Percentiles rank a stretch among this genome's conserved stretches.
phyloP scores from a whole-genome alignment of 2,329 filamentous ascomycete genomes.

The Penicillium sp. region DNA sequence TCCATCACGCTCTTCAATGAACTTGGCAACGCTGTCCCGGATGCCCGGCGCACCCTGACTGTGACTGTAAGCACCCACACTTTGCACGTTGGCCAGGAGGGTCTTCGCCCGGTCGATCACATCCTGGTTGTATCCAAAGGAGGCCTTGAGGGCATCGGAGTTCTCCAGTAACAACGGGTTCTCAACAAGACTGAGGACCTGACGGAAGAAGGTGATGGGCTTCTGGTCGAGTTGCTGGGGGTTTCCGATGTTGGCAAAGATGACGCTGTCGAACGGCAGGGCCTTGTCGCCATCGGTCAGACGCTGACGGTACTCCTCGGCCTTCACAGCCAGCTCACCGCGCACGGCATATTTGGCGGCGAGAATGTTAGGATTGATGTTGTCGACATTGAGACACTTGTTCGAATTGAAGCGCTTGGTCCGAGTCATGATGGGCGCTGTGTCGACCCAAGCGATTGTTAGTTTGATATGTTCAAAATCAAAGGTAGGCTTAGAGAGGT shows the following conservation, averaged over 20 bases:
- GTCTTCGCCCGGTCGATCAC: constrained; percentile 79
- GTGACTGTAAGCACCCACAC: constrained; percentile 94
- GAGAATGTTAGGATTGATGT: constrained; percentile 88
- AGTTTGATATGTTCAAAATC: constrained; percentile 5
- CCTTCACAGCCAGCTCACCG: constrained; percentile 90
- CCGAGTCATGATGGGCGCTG: constrained; percentile 30
- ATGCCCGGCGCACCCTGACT: constrained; percentile 85
- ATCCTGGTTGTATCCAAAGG: constrained; percentile 84
- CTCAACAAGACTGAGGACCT: constrained; percentile 90
- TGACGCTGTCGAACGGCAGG: constrained; percentile 87
- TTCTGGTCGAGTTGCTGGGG: constrained; percentile 98
- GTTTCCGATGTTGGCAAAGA: constrained; percentile 98
- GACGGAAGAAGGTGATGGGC: constrained; percentile 97
- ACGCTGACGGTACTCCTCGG: constrained; percentile 80
- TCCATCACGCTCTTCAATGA: constrained; percentile 89
- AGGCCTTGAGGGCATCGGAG: constrained; percentile 70
- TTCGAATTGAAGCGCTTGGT: constrained; percentile 25
- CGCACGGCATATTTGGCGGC: constrained; percentile 94
- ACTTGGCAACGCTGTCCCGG: constrained; percentile 83
- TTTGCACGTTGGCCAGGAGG: constrained; percentile 79
- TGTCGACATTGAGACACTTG: constrained; percentile 67
- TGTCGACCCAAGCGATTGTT: constrained; percentile 13
- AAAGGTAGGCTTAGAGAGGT: background rate
- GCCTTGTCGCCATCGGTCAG: constrained; percentile 53
- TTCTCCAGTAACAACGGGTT: constrained; percentile 82